A percentile compares a stretch with the other conserved stretches of the same genome.
Evolutionary conservation across 2,329 filamentous ascomycete genomes (phyloP).

Genomic region (Zopfia rhizophila): DNA sequence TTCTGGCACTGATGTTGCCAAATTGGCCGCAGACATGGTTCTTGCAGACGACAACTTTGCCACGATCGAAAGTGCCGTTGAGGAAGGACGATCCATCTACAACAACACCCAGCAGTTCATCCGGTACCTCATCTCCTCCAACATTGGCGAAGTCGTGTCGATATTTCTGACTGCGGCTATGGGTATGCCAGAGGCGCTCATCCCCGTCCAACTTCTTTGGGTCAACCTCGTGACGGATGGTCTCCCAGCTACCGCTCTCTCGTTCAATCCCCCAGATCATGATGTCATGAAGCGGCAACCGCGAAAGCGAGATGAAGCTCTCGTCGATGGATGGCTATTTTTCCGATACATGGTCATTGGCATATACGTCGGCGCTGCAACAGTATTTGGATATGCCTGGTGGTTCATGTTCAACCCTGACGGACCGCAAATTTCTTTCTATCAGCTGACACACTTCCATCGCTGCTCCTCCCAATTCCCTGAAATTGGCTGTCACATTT

Average conservation of each 20-base stretch:
- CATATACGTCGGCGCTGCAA: slow-evolving; percentile 92
- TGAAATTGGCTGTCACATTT: slow-evolving; percentile 92
- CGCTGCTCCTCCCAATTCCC: slow-evolving; percentile 86
- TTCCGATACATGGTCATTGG: slow-evolving; percentile 98
- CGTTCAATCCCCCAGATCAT: slow-evolving; percentile 98
- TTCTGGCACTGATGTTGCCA: slow-evolving; percentile 95
- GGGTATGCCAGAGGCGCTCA: slow-evolving; percentile 96
- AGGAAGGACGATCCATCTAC: slow-evolving; percentile 98
- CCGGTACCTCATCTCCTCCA: slow-evolving; percentile 97
- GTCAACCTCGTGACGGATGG: slow-evolving; percentile 98
- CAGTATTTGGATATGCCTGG: slow-evolving; percentile 98
- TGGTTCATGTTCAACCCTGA: slow-evolving; percentile 97
- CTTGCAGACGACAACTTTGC: slow-evolving; percentile 99
- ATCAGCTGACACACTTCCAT: slow-evolving; percentile 92
- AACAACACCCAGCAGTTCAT: slow-evolving; percentile 99
- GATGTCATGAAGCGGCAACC: slow-evolving; percentile 96
- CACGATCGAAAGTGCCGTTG: slow-evolving; percentile 94
- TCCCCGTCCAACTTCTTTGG: slow-evolving; percentile 97
- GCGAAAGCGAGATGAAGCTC: slow-evolving; percentile 88
- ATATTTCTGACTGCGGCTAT: slow-evolving; percentile 97
- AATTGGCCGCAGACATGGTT: slow-evolving; percentile 97
- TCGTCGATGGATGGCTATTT: slow-evolving; percentile 96
- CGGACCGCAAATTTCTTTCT: slow-evolving; percentile 91
- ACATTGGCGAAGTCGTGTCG: slow-evolving; percentile 98
- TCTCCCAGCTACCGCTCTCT: slow-evolving; percentile 92